Evolutionary conservation across 2,329 filamentous ascomycete genomes (phyloP).

Genomic region (Trichoderma endophyticum): DNA sequence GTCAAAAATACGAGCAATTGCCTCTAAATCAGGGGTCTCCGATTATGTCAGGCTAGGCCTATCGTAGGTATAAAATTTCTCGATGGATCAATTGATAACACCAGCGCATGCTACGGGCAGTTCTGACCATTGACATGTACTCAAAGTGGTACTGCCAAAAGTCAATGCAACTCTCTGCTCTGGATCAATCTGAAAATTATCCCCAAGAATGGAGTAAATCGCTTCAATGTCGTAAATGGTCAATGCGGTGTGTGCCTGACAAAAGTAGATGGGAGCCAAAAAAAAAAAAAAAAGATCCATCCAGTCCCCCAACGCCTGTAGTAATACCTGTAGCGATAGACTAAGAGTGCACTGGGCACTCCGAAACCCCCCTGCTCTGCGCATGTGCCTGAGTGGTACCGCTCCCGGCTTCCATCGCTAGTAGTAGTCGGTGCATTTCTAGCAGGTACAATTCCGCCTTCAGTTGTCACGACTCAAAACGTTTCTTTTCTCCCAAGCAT

Average conservation of each 20-base stretch:
- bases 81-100: not conserved
- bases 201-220: not conserved
- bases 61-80: not conserved
- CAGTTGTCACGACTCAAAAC: not conserved
- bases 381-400: not conserved
- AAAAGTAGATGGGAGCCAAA: not conserved
- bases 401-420: not conserved
- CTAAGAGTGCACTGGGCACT: not conserved
- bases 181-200: not conserved
- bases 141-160: not conserved
- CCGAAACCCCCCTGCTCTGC: not conserved
- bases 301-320: not conserved
- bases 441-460: not conserved
- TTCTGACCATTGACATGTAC: not conserved
- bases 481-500: not conserved
- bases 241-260: not conserved
- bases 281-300: not conserved
- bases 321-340: not conserved
- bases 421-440: not conserved
- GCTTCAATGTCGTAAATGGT: not conserved
- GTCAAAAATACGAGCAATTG: constrained; percentile 10
- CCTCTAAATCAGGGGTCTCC: constrained; percentile 17
- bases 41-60: constrained; percentile 2
- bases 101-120: not conserved
- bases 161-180: not conserved